These are phyloP conservation scores for Aspergillus pseudoviridinutans DNA, from an alignment of 2,329 filamentous ascomycete genomes.

Conservation along the genomic window DNA sequence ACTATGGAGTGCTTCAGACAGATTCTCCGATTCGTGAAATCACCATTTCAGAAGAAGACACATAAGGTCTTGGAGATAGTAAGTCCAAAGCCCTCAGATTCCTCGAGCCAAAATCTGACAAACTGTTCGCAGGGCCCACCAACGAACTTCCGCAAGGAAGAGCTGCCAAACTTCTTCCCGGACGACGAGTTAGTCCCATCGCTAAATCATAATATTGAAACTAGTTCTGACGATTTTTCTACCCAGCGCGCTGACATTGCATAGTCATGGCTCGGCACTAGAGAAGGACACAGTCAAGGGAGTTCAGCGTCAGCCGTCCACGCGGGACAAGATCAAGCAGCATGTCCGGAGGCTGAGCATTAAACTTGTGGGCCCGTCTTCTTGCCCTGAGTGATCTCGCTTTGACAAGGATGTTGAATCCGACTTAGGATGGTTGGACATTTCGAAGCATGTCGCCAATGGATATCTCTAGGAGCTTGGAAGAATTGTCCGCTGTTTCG, in stretches of 20 bases:
- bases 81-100: conserved; percentile 5
- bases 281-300: conserved; percentile 29
- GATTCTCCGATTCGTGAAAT: conserved; percentile 31
- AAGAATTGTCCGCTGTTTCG: background rate
- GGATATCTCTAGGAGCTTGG: background rate
- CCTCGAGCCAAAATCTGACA: conserved; percentile 6
- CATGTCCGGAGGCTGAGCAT: conserved; percentile 29
- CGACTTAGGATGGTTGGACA: background rate
- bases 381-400: conserved; percentile 8
- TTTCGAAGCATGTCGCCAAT: conserved; percentile 1
- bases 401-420: background rate
- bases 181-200: conserved; percentile 35
- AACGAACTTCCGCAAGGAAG: conserved; percentile 42
- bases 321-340: conserved; percentile 25
- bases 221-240: conserved; percentile 23
- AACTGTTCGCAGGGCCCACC: conserved; percentile 32
- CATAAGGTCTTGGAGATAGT: conserved; percentile 35
- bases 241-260: conserved; percentile 31
- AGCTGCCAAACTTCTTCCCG: conserved; percentile 36
- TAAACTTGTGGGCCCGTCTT: conserved; percentile 18
- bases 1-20: conserved; percentile 36
- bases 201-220: conserved; percentile 8
- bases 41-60: conserved; percentile 28
- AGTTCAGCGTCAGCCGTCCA: conserved; percentile 23
- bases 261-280: conserved; percentile 25